Percentiles rank a stretch among this genome's conserved stretches.
phyloP scores from a whole-genome alignment of 257 asterid species.

The Nicotiana benthamiana region DNA sequence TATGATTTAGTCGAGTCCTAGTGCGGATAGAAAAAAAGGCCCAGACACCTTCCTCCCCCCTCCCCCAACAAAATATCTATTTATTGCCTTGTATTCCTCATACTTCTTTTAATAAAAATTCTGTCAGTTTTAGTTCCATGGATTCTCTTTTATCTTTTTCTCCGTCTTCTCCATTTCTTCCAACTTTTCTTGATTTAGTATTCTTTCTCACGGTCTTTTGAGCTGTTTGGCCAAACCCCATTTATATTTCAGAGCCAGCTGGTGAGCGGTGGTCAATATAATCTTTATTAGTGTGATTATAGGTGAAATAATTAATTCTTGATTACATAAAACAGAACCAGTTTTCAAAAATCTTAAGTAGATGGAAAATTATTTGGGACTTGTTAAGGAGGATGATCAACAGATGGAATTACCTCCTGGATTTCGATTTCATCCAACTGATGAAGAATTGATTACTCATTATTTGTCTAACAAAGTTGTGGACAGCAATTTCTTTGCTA shows the following conservation, averaged over 20 bases:
- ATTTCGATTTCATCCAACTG: constrained; percentile 74
- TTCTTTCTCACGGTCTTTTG: not conserved
- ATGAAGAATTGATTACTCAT: constrained; percentile 71
- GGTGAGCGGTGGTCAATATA: not conserved
- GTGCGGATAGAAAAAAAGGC: no score
- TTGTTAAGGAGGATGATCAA: constrained; percentile 17
- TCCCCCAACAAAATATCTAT: constrained; percentile 18
- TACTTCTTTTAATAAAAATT: constrained; percentile 15
- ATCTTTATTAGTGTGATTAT: not conserved
- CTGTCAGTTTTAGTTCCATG: constrained; percentile 17
- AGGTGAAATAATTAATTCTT: not conserved
- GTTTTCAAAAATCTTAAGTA: not conserved
- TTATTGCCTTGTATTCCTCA: constrained; percentile 22
- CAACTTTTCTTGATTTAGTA: constrained; percentile 9
- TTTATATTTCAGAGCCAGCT: not conserved
- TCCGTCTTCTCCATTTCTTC: constrained; percentile 7
- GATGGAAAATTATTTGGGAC: constrained; percentile 33
- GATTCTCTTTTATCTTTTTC: constrained; percentile 16
- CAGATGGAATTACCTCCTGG: constrained; percentile 62
- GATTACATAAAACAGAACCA: not conserved
- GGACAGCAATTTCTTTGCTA: constrained; percentile 38
- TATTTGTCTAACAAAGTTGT: constrained; percentile 46
- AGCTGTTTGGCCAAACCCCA: constrained; percentile 9
- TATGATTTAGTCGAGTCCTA: no score
- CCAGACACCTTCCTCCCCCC: not conserved